Conservation (phyloP, 345 rosid genomes). For the Boechera stricta region DNA sequence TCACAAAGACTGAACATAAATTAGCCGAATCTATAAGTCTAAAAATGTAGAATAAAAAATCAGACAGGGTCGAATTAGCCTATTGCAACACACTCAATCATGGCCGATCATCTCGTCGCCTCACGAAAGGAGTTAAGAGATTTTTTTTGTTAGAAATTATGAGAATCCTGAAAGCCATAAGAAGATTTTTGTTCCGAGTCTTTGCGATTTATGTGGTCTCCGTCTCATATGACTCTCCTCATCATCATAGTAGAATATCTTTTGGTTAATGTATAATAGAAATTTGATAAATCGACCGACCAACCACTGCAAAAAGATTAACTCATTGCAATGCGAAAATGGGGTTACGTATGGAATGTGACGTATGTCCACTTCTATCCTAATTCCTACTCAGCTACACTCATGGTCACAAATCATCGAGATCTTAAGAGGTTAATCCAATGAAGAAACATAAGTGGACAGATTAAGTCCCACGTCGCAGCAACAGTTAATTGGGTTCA, state of each 20-base stretch:
- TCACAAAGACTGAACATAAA: neutral
- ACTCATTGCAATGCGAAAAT: conserved; percentile 2
- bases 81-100: neutral
- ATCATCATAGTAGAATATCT: neutral
- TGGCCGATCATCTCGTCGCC: neutral
- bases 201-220: neutral
- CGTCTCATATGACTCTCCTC: conserved; percentile 10
- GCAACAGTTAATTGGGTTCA: conserved; percentile 28
- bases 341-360: conserved; percentile 36
- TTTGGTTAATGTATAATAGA: conserved; percentile 10
- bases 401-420: conserved; percentile 39
- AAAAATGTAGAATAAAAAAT: neutral
- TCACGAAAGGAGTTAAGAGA: neutral
- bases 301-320: conserved; percentile 24
- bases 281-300: conserved; percentile 30
- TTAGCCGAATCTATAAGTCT: neutral
- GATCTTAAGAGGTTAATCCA: conserved; percentile 29
- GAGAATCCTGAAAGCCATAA: neutral
- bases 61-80: neutral
- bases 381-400: conserved; percentile 16
- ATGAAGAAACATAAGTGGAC: conserved; percentile 38
- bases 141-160: neutral
- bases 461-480: conserved; percentile 39
- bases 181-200: neutral
- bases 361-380: conserved; percentile 29